Conservation (phyloP, 768 basidiomycete species). For the Pleurotus tuber-regium region DNA sequence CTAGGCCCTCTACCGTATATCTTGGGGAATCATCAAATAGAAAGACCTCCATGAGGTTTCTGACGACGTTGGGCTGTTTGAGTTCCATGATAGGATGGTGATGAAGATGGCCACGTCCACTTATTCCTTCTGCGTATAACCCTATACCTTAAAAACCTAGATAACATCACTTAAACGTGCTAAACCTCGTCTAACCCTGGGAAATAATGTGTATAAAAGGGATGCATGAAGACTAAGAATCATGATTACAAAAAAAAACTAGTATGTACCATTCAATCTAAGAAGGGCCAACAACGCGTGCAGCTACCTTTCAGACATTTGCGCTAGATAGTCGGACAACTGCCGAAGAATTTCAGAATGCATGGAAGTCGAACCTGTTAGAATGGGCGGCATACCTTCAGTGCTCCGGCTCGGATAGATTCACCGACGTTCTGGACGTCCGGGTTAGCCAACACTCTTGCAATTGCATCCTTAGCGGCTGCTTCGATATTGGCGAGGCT, state of each 20-base stretch:
- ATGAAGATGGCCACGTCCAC: background rate
- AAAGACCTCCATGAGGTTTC: too few relatives aligned
- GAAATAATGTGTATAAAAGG: background rate
- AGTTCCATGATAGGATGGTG: background rate
- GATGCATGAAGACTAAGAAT: background rate
- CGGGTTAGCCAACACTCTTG: slow-evolving; percentile 75
- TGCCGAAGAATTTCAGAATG: too few relatives aligned
- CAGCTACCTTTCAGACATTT: slow-evolving; percentile 52
- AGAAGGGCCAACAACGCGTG: background rate
- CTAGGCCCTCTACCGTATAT: too few relatives aligned
- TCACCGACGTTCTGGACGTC: slow-evolving; percentile 87
- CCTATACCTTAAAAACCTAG: slow-evolving; percentile 7
- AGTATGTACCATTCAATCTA: background rate
- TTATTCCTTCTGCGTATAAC: background rate
- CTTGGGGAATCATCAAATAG: too few relatives aligned
- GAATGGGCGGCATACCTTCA: slow-evolving; percentile 69
- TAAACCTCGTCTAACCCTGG: background rate
- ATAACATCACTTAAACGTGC: background rate
- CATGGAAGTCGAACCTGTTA: too few relatives aligned
- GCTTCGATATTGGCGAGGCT: slow-evolving; percentile 55
- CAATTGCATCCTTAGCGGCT: slow-evolving; percentile 74
- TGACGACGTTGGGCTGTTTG: too few relatives aligned
- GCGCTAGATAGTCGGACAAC: slow-evolving; percentile 68
- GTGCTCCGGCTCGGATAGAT: slow-evolving; percentile 71
- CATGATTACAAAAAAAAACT: slow-evolving; percentile 4